Evolutionary conservation across 257 asterid species (phyloP).

Genomic region (Galeopsis tetrahit): DNA sequence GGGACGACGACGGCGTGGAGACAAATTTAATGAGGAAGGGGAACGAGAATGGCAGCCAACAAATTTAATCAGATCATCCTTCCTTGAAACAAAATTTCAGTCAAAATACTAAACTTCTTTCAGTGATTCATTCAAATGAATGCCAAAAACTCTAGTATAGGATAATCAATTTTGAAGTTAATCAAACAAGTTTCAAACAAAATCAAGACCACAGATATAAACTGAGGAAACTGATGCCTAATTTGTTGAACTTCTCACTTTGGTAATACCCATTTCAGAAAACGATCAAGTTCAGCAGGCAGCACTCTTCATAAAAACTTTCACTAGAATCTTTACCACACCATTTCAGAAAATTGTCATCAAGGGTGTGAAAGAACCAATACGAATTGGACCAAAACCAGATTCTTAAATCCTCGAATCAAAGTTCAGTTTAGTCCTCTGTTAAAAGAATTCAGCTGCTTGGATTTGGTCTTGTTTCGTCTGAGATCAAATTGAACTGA

Average conservation of each 20-base stretch:
- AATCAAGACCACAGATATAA: not conserved
- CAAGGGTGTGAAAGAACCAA: not conserved
- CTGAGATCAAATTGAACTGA: not conserved
- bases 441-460: not conserved
- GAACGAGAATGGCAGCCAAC: no score
- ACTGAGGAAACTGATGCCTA: not conserved
- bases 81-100: slow-evolving; percentile 18
- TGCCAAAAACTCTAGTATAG: not conserved
- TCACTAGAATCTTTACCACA: not conserved
- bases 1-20: no score
- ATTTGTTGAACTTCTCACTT: not conserved
- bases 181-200: not conserved
- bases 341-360: not conserved
- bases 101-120: not conserved
- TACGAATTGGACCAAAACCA: not conserved
- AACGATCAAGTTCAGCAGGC: not conserved
- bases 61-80: not conserved
- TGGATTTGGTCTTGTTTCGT: not conserved
- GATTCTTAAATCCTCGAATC: not conserved
- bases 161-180: not conserved
- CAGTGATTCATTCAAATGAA: not conserved
- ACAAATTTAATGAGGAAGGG: no score
- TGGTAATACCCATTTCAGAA: not conserved
- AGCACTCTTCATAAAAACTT: not conserved
- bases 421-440: not conserved